These are phyloP conservation scores for Linnemannia exigua DNA, from an alignment of 192 early-diverging fungal species.

Conservation along the genomic window DNA sequence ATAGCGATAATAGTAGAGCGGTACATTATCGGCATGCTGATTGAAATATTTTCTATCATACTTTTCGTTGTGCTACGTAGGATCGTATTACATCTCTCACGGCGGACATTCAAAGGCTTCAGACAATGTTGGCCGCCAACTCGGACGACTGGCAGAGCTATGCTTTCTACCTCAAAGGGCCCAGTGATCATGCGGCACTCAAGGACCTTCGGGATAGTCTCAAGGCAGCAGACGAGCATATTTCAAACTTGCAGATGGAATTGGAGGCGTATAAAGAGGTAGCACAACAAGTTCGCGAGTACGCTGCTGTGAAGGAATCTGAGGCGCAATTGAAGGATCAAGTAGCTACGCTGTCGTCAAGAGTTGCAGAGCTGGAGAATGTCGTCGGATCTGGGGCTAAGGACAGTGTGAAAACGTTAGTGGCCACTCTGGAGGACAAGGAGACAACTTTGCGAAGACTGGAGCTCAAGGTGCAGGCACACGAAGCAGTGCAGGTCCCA, in stretches of 20 bases:
- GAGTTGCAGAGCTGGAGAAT: conserved; percentile 44
- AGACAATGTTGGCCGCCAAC: conserved; percentile 61
- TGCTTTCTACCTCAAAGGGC: conserved; percentile 61
- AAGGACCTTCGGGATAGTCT: conserved; percentile 65
- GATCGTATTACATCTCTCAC: conserved; percentile 72
- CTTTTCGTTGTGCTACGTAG: conserved; percentile 25
- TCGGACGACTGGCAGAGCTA: conserved; percentile 65
- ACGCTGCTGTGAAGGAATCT: conserved; percentile 16
- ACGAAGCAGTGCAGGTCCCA: conserved; percentile 57
- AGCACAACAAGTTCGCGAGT: conserved; percentile 13
- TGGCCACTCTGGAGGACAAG: conserved; percentile 53
- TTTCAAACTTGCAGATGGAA: conserved; percentile 12
- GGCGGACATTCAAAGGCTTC: conserved; percentile 70
- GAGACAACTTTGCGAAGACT: conserved; percentile 69
- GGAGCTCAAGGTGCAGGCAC: conserved; percentile 66
- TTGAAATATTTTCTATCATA: neutral
- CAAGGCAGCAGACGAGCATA: conserved; percentile 60
- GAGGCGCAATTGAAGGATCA: conserved; percentile 62
- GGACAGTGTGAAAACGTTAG: conserved; percentile 42
- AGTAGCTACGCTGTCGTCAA: conserved; percentile 56
- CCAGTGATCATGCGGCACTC: conserved; percentile 58
- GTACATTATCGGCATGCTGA: neutral
- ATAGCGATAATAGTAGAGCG: neutral
- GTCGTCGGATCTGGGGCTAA: conserved; percentile 44
- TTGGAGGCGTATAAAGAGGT: conserved; percentile 36